Base-by-base conservation (phyloP, 768 basidiomycete genomes). In the Termitomyces sp. region DNA sequence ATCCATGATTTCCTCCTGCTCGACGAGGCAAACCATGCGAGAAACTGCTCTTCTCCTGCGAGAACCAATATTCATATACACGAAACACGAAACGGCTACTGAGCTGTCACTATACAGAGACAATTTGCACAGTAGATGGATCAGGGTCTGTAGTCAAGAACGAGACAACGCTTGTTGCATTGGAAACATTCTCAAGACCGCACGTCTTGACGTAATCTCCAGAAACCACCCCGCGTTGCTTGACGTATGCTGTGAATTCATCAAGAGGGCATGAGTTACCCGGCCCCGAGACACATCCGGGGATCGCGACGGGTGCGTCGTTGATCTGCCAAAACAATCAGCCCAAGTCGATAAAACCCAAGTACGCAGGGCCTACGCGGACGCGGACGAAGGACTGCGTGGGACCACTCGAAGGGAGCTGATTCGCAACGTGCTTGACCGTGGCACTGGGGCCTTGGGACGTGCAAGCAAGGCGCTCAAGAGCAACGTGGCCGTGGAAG, bases 381-480 rank as follows among this genome's bases (percentile, higher is more conserved):
- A 78, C 64, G 18, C 76, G 71, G 30, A 79, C 71, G 61, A 63
- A 78, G n/a, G 60, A 53, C 16, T 48, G 46, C 2, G 51, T 61
- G 7, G 61, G 38, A 26, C 51, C 53, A 26, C 53, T 59, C 36
- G 57, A 38, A 3, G 55, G 57, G 16, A 43, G 10, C 40, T 62
- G 58, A 44, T 61, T 61, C 3, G 56, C 65, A 22, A 59, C 50
- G 48, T 69, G 68, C 20, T 60, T 53, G 28, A 62, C 64, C 20
- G 36, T 49, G 6, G 26, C 20, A 5, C 36, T 35, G 28, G n/a
- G 38, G 3, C 24, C 13, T 18, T 60, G 33, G 28, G 50, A 20
- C n/a, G 60, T 61, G 63, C 78, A 79, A 1, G 69, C 65, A 10
- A 79, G 63, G 4, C 74, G 69, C 62, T 79, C 78, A 16, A 78